phyloP scores from a whole-genome alignment of 73 alveolate genomes.

The Halteria grandinella region DNA sequence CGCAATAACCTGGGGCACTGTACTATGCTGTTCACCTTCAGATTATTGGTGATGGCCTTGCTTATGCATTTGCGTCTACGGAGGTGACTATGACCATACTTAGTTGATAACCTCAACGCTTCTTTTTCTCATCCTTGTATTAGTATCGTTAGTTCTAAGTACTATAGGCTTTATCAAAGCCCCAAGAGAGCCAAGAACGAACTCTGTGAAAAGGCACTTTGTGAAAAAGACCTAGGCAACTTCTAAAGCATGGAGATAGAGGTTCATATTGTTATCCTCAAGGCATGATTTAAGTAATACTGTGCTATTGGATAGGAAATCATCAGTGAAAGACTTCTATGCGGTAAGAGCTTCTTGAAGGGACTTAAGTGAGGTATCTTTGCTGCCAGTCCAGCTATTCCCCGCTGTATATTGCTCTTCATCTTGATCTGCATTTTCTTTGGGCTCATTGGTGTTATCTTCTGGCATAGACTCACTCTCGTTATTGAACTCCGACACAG shows the following conservation, averaged over 20 bases:
- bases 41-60: too few relatives aligned
- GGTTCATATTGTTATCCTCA: conserved; percentile 61
- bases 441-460: too few relatives aligned
- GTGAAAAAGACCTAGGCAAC: conserved; percentile 41
- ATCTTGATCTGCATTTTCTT: too few relatives aligned
- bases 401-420: too few relatives aligned
- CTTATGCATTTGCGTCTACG: not conserved
- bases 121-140: conserved; percentile 65
- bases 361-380: conserved; percentile 39
- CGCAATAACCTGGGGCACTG: too few relatives aligned
- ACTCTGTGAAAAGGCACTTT: conserved; percentile 13
- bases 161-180: conserved; percentile 30
- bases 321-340: too few relatives aligned
- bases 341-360: too few relatives aligned
- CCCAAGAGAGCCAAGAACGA: conserved; percentile 14
- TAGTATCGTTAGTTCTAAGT: conserved; percentile 54
- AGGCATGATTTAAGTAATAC: conserved; percentile 42
- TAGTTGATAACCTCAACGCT: conserved; percentile 33
- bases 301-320: conserved; percentile 26
- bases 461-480: too few relatives aligned
- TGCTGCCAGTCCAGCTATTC: conserved; percentile 16
- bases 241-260: conserved; percentile 57
- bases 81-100: conserved; percentile 36
- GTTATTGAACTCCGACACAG: too few relatives aligned
- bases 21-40: too few relatives aligned